phyloP scores from a whole-genome alignment of 768 basidiomycete genomes.

The Boletus tomentosulus region DNA sequence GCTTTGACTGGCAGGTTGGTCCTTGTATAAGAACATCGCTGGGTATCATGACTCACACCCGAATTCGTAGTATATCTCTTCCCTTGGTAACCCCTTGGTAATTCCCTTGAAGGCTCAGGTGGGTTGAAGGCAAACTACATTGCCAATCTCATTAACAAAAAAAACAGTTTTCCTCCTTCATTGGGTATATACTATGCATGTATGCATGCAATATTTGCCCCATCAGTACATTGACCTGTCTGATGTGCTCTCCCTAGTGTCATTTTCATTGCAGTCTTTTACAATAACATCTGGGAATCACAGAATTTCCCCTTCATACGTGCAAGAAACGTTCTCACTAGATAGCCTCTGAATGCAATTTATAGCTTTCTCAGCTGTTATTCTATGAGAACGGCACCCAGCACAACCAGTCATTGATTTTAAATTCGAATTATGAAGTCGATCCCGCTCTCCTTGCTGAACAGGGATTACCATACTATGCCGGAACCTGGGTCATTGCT shows the following conservation, averaged over 20 bases:
- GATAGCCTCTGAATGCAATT: constrained; percentile 7
- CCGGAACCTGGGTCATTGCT: constrained; percentile 22
- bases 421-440: constrained; percentile 49
- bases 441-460: constrained; percentile 45
- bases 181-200: constrained; percentile 51
- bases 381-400: constrained; percentile 48
- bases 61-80: constrained; percentile 16
- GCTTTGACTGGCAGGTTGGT: constrained; percentile 55
- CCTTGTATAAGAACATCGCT: constrained; percentile 14
- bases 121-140: neutral
- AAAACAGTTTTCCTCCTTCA: constrained; percentile 38
- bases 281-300: constrained; percentile 52
- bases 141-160: neutral
- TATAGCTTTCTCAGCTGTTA: too few species aligned
- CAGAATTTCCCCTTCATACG: constrained; percentile 56
- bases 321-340: constrained; percentile 10
- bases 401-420: constrained; percentile 50
- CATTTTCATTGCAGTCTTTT: constrained; percentile 37
- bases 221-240: neutral
- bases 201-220: constrained; percentile 20
- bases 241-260: constrained; percentile 16
- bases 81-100: constrained; percentile 40
- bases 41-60: neutral
- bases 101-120: constrained; percentile 53
- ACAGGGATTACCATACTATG: constrained; percentile 34